phyloP scores from a whole-genome alignment of 805 yeast genomes.

The Candida ipomoeae region DNA sequence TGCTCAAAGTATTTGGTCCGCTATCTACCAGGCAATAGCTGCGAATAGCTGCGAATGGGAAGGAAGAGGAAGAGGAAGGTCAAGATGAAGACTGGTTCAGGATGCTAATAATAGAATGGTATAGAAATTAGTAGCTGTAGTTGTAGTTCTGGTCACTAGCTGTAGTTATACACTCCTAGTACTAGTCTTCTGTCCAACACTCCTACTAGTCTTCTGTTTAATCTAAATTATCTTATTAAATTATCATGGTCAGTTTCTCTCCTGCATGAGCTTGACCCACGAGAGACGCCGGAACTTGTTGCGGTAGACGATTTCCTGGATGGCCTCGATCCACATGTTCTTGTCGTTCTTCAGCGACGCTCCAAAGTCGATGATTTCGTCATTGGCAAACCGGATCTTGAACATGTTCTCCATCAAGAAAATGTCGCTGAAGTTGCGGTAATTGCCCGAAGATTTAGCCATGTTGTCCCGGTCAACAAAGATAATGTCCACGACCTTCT shows the following conservation, averaged over 20 bases:
- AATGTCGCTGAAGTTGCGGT: slow-evolving; percentile 69
- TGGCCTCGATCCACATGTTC: slow-evolving; percentile 57
- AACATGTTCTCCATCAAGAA: slow-evolving; percentile 68
- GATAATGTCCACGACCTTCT: slow-evolving; percentile 56
- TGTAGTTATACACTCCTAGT: too few species aligned
- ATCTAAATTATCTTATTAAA: too few species aligned
- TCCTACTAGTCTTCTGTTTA: too few species aligned
- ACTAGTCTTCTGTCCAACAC: too few species aligned
- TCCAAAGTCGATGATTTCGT: slow-evolving; percentile 80
- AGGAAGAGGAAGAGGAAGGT: too few species aligned
- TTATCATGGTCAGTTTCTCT: slow-evolving; percentile 7
- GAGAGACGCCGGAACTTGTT: slow-evolving; percentile 56
- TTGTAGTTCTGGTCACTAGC: too few species aligned
- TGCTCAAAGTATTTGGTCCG: too few species aligned
- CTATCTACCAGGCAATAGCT: too few species aligned
- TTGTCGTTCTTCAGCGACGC: slow-evolving; percentile 67
- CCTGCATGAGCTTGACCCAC: slow-evolving; percentile 53
- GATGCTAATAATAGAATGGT: too few species aligned
- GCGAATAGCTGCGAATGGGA: too few species aligned
- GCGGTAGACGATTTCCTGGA: slow-evolving; percentile 54
- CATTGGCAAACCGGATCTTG: slow-evolving; percentile 69
- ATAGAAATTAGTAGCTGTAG: too few species aligned
- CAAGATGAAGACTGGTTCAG: too few species aligned
- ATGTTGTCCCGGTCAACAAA: slow-evolving; percentile 40
- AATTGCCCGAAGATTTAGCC: slow-evolving; percentile 24